Evolutionary conservation across 2,329 filamentous ascomycete genomes (phyloP), one percentile per base, ranked within the genome.

Genomic region (Fusarium oxysporum): DNA sequence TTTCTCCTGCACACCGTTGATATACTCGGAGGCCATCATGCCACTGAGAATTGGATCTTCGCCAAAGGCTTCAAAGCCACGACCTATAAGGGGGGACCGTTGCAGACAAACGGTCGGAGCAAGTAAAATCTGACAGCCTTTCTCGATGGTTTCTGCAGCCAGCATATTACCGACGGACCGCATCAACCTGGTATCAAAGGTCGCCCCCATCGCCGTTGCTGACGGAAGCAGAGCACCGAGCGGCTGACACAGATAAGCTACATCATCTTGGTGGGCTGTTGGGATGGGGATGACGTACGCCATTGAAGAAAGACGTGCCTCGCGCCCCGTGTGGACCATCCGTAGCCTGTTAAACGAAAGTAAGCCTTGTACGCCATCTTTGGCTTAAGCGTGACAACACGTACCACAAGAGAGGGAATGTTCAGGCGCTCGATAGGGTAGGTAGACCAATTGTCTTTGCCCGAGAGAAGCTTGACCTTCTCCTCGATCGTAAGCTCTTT

Each of bases 101-200:
- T 83, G 82, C 33, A 84, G 81, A 69, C 81, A 85, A 25, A 85
- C 69, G 0, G 75, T 77, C 4, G 74, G 72, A 1, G 68, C 51
- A 17, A 55, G 38, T 8, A 55, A 17, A 17, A 55, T 25, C 17
- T 55, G 38, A 28, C 37, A 32, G 6, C 30, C 30, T 14, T 55
- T 55, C 6, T 66, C 66, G 16, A 71, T 75, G 1, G 77, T 71
- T 47, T 82, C 90, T 23, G 88, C 85, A 16, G 86, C 90, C 69
- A 92, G 85, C 16, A 90, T 80, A 17, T 83, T 81, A 21, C 90
- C 90, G 21, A 90, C 83, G 55, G 86, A 79, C 45, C 86, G 80
- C 48, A 91, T 83, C 33, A 92, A 80, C 5, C 88, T 85, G 4
- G 83, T 73, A 73, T 92, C 89, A 84, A 89, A 92, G 14, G 90